Evolutionary conservation across 1,284 basidiomycete genomes (phyloP), one percentile per base, ranked within the genome.

Genomic region (Tilletia setariae): DNA sequence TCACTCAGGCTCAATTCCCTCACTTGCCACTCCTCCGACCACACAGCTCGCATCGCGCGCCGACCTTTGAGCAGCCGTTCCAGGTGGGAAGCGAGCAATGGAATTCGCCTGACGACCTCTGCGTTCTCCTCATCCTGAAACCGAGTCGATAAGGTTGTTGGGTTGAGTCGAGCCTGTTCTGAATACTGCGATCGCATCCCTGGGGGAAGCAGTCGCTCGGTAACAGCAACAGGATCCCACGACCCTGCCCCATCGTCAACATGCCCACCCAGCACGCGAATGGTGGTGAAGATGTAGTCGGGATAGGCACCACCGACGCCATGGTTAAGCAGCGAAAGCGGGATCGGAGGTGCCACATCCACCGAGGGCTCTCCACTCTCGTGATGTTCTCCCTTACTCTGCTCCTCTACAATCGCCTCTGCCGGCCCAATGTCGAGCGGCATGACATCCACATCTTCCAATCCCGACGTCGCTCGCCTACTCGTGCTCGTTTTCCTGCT

Each of bases 231-330:
- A 7, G 11, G 28, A 32, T 61, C 56, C 1, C 8, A 25, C 16
- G 56, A 4, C 13, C 13, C 15, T 16, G 4, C 46, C 19, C 16
- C 30, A 30, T 32, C 56, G 30, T 32, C 56, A 15, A 61, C 25
- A 2, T 4, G 1, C 9, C 56, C 56, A 19, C 56, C 56, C 16
- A 61, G 32, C 11, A 61, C 56, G 2, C 56, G 56, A 2, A 61
- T 19, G n/a, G 56, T 61, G 13, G 23, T 61, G 28, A 61, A 61
- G 56, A 61, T 32, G 56, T 61, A 61, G 30, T 61, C 56, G 28
- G 56, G 56, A 11, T 40, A 40, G 6, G 35, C 35, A 40, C 35
- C 35, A 11, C 35, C 35, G 6, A 40, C 35, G 35, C 35, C 35
- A 11, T 40, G 35, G 35, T 40, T 40, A 11, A 40, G 35, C 35